phyloP scores from a whole-genome alignment of 331 rosid species.

The Prunus yedoensis region DNA sequence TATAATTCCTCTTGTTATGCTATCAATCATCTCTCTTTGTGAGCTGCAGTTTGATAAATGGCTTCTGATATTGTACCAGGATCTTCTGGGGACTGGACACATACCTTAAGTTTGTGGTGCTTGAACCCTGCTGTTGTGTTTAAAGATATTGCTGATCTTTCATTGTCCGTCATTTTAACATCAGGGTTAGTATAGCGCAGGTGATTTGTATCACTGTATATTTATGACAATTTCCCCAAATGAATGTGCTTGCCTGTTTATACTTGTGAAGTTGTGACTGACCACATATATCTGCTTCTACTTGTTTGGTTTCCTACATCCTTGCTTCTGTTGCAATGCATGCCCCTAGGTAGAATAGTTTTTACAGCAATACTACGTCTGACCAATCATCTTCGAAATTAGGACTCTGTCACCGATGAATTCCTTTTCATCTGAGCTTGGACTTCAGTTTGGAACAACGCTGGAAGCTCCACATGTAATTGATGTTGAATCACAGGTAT shows the following conservation, averaged over 20 bases:
- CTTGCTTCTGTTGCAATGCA: neutral
- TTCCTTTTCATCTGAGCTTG: conserved; percentile 95
- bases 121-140: conserved; percentile 95
- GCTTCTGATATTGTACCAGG: conserved; percentile 49
- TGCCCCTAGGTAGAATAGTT: neutral
- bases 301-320: neutral
- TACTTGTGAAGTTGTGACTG: neutral
- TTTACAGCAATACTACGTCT: neutral
- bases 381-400: conserved; percentile 17
- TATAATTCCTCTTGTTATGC: neutral
- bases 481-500: conserved; percentile 82
- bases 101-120: conserved; percentile 92
- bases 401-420: conserved; percentile 93
- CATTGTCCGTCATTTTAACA: conserved; percentile 85
- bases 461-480: conserved; percentile 97
- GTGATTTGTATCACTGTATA: neutral
- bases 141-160: conserved; percentile 81
- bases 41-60: conserved; percentile 12
- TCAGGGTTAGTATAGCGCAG: conserved; percentile 62
- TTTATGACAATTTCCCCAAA: conserved; percentile 1
- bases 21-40: neutral
- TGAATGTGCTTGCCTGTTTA: conserved; percentile 2
- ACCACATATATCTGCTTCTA: neutral
- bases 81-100: conserved; percentile 65
- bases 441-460: conserved; percentile 77